phyloP scores from a whole-genome alignment of 2,329 filamentous ascomycete species.

The Pseudogymnoascus sp. region DNA sequence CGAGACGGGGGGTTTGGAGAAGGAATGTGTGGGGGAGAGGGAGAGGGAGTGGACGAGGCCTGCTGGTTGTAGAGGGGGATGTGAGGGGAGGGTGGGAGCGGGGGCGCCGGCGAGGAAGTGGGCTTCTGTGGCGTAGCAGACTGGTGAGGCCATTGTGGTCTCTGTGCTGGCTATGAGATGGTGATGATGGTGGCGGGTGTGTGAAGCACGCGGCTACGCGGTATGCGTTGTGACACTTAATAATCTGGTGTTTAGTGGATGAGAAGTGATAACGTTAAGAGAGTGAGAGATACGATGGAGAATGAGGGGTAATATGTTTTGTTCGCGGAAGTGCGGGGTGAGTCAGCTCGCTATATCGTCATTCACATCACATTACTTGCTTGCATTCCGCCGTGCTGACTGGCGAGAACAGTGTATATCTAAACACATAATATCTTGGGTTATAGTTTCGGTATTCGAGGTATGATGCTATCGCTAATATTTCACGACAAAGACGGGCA shows the following conservation, averaged over 20 bases:
- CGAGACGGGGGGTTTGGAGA: constrained; percentile 10
- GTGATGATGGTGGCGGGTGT: neutral
- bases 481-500: neutral
- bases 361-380: neutral
- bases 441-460: neutral
- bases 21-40: constrained; percentile 11
- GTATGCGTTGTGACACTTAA: neutral
- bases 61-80: neutral
- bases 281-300: neutral
- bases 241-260: neutral
- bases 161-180: neutral
- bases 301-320: neutral
- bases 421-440: neutral
- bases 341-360: neutral
- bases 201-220: neutral
- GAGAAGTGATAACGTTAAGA: neutral
- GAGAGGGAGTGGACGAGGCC: constrained; percentile 10
- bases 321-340: neutral
- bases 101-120: neutral
- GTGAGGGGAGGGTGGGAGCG: neutral
- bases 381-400: too few species aligned
- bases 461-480: neutral
- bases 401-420: too few species aligned
- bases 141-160: neutral
- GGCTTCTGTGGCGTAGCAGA: constrained; percentile 1